Evolutionary conservation across 345 rosid species (phyloP), one percentile per base, ranked within the genome.

Genomic region (Gynandropsis gynandra): DNA sequence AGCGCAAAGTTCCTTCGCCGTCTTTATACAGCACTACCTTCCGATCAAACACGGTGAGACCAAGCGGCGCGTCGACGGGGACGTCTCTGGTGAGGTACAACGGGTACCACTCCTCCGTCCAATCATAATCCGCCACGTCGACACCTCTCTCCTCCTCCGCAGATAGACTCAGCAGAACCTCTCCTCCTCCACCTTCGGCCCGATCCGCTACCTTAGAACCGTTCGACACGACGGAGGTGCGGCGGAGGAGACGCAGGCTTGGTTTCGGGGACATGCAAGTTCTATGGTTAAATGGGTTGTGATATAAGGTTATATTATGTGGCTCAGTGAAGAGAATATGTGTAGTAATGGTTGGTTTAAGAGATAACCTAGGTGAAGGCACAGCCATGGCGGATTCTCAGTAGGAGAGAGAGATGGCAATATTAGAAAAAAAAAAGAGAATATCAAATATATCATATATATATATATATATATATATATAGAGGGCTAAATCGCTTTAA

Each of bases 41-140:
- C 57, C 69, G 80, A 62, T 87, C 96, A 58, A 70, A 90, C 13
- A 90, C 92, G 16, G 79, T 80, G 47, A 90, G 92, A 0, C 96
- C 98, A 9, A 87, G 62, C n/a, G 98, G 96, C 1, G 98, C 82
- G 68, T 90, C 96, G 29, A 84, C 83, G 0, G 96, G 96, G 0
- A 90, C 72, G 65, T 90, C 89, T 60, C 60, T 24, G 29, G 29
- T 24, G 29, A 24, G 29, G 29, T 24, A 24, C 29, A 24, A 5
- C 2, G 29, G 29, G 29, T 24, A 24, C 29, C 29, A 24, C 29
- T 24, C 29, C 29, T 24, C 29, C 29, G 29, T 24, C 29, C 29
- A 24, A 24, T 24, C 29, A 24, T 24, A 24, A 24, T 24, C 70
- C 13, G 29, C 29, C 29, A 24, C 29, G 29, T 24, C 29, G 29